These are phyloP conservation scores for Starmerella stellata DNA, from an alignment of 805 yeast species.

Conservation along the genomic window DNA sequence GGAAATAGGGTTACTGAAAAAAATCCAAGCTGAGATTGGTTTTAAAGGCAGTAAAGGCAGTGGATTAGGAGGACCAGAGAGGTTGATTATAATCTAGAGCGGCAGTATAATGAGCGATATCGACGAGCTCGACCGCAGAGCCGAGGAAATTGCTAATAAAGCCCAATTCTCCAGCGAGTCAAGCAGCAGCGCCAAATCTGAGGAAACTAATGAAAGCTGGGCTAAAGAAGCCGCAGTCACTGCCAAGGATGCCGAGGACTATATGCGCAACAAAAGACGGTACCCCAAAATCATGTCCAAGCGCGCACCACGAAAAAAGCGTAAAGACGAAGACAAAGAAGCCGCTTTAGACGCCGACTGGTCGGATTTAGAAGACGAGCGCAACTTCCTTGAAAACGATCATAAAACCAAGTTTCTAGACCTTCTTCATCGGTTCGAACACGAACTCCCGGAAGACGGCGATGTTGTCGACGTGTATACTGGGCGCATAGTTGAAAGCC, in stretches of 20 bases:
- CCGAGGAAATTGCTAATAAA: constrained; percentile 4
- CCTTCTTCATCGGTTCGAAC: constrained; percentile 7
- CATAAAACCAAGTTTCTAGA: constrained; percentile 5
- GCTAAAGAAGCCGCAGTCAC: not conserved
- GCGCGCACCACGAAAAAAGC: not conserved
- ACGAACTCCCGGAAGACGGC: constrained; percentile 10
- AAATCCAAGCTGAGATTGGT: no score
- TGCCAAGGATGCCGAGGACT: not conserved
- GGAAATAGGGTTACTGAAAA: no score
- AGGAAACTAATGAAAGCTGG: not conserved
- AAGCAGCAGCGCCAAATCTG: not conserved
- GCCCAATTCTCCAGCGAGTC: not conserved
- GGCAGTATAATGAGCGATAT: not conserved
- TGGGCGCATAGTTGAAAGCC: constrained; percentile 8
- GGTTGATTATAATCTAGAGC: no score
- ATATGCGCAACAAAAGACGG: not conserved
- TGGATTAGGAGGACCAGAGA: no score
- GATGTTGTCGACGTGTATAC: constrained; percentile 14
- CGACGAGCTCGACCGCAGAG: constrained; percentile 7
- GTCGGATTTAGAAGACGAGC: constrained; percentile 12
- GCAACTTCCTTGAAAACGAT: constrained; percentile 7
- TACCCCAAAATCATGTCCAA: not conserved
- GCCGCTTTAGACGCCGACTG: constrained; percentile 4
- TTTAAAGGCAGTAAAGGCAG: no score
- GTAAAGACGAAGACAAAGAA: constrained; percentile 8